Conservation (phyloP, 2,329 filamentous ascomycete species). For the Colletotrichum sp. region DNA sequence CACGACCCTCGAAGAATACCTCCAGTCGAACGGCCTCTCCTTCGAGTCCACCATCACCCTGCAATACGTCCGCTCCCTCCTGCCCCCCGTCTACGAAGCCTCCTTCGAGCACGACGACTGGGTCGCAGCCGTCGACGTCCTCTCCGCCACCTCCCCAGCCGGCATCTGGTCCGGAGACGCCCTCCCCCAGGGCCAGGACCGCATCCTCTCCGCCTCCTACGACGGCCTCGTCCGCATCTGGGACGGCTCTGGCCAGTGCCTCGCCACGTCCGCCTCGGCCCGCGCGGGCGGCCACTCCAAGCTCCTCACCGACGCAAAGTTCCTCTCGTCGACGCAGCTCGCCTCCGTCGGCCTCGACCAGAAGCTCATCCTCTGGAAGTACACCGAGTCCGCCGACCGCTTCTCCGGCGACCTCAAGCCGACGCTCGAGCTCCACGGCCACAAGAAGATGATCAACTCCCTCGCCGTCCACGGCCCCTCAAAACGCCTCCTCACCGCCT, state of each 20-base stretch:
- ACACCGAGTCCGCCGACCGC: constrained; percentile 68
- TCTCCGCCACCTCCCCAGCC: constrained; percentile 70
- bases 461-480: constrained; percentile 76
- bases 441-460: constrained; percentile 75
- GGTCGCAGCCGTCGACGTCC: constrained; percentile 86
- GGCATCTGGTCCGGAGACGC: constrained; percentile 59
- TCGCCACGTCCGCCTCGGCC: constrained; percentile 75
- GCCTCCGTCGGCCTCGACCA: constrained; percentile 86
- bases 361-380: constrained; percentile 90
- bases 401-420: constrained; percentile 70
- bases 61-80: constrained; percentile 90
- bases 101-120: constrained; percentile 98
- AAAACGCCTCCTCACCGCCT: constrained; percentile 83
- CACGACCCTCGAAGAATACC: constrained; percentile 88
- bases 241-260: constrained; percentile 85
- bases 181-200: constrained; percentile 62
- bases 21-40: constrained; percentile 84
- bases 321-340: constrained; percentile 78
- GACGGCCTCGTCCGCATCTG: constrained; percentile 89
- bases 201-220: constrained; percentile 91
- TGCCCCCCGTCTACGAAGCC: constrained; percentile 87
- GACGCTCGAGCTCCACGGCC: constrained; percentile 82
- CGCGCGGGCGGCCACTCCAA: constrained; percentile 76
- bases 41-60: constrained; percentile 86
- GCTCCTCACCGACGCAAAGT: constrained; percentile 82